Conservation (phyloP, 331 rosid species). For the Rhamnella rubrinervis region DNA sequence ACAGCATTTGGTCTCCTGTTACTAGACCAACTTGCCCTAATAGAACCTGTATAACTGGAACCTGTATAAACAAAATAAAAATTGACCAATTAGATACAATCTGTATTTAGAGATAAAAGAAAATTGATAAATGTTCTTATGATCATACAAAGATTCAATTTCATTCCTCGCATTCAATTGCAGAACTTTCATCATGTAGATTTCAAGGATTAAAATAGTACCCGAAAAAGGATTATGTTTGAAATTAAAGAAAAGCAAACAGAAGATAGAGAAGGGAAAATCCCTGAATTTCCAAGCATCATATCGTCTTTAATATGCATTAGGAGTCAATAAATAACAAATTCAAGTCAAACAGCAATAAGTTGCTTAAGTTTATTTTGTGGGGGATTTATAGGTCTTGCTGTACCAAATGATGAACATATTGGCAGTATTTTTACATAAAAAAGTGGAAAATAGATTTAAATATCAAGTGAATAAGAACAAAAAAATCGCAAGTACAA, state of each 20-base stretch:
- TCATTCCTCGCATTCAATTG: too few species aligned
- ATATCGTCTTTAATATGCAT: too few species aligned
- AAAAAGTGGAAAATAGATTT: not conserved
- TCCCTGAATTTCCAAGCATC: not conserved
- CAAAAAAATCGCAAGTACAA: too few species aligned
- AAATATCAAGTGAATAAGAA: not conserved
- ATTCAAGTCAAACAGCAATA: not conserved
- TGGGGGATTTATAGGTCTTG: not conserved
- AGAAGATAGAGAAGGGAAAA: not conserved
- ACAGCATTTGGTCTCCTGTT: slow-evolving; percentile 88
- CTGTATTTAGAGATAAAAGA: too few species aligned
- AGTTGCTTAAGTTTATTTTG: not conserved
- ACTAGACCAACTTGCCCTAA: slow-evolving; percentile 84
- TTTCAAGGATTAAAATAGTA: too few species aligned
- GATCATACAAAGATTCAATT: too few species aligned
- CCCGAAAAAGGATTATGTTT: too few species aligned
- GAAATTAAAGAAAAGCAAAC: not conserved
- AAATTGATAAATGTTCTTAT: too few species aligned
- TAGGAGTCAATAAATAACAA: not conserved
- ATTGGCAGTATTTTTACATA: not conserved
- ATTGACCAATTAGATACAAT: not conserved
- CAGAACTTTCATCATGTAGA: too few species aligned
- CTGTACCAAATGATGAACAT: not conserved
- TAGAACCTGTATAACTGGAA: slow-evolving; percentile 79
- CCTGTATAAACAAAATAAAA: slow-evolving; percentile 36